A percentile compares a stretch with the other conserved stretches of the same genome.
Evolutionary conservation across 306 rosid species (phyloP).

Genomic region (Malus fusca): DNA sequence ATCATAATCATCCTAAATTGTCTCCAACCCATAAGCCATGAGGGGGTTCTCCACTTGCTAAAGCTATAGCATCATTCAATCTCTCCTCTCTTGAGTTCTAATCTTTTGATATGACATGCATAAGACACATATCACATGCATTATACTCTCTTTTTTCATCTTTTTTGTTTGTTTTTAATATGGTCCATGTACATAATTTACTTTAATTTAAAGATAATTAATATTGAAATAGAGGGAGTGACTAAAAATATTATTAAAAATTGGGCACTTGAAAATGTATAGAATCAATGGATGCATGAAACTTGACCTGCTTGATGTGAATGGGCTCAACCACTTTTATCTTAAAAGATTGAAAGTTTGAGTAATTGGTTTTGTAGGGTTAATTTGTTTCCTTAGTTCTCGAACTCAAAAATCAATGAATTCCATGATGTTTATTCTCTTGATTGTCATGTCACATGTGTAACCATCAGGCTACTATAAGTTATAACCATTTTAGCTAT

Average conservation of each 20-base stretch:
- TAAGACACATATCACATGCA: not conserved
- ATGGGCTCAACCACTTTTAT: not conserved
- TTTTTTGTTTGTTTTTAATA: not conserved
- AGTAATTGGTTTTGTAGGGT: not conserved
- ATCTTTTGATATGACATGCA: slow-evolving; percentile 22
- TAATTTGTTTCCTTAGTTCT: not conserved
- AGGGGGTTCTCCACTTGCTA: slow-evolving; percentile 23
- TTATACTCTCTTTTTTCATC: too few species aligned
- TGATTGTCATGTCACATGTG: not conserved
- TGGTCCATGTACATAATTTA: not conserved
- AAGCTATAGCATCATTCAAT: slow-evolving; percentile 24
- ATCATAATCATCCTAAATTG: slow-evolving; percentile 10
- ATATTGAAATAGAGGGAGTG: not conserved
- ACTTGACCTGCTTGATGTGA: not conserved
- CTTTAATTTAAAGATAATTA: too few species aligned
- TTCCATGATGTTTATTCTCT: not conserved
- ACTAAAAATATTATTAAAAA: too few species aligned
- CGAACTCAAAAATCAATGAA: not conserved
- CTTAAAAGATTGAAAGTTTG: not conserved
- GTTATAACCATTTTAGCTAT: not conserved
- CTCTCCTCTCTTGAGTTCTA: not conserved
- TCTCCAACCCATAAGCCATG: slow-evolving; percentile 11
- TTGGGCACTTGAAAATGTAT: not conserved
- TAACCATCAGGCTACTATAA: not conserved
- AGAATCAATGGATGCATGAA: not conserved